Evolutionary conservation across 2,329 filamentous ascomycete genomes (phyloP), one percentile per base, ranked within the genome.

Genomic region (Nannizzia gypsea): DNA sequence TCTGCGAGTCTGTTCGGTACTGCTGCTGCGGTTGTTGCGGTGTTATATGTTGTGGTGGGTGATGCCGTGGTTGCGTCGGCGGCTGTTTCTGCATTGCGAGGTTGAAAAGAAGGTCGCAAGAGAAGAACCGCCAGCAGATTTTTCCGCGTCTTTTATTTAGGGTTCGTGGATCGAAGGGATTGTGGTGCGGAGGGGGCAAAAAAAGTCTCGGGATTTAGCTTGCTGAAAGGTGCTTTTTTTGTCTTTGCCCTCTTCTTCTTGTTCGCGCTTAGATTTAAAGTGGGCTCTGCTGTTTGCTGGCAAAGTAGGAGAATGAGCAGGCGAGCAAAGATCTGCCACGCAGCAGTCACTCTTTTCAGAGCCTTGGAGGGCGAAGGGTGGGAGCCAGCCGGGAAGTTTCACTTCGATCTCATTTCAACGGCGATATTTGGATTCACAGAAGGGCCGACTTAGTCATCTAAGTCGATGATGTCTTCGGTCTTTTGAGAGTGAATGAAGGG

Each of bases 1-100:
- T 42, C 36, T 22, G 40, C 9, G 56, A 55, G 17, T 59, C 55
- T 17, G 6, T 34, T 13, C 38, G 60, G 36, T 52, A 56, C 15
- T 58, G 61, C 8, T 24, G 59, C 15, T 61, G 62, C 40, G 61
- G 63, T 40, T 59, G 48, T 56, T 63, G 63, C 60, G 44, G 26
- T 54, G n/a, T n/a, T 31, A 31, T 54, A 34, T 54, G 48, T 31
- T 54, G 48, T 54, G 48, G 48, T 54, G 48, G 48, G 48, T 57
- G 55, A 42, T 40, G 55, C 55, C 34, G 55, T 57, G 55, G 36
- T 44, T 57, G 55, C 55, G 38, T 40, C 38, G 34, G 54, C 36
- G 54, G 55, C 38, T 40, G 55, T 40, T 57, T 11, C 55, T 42
- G 55, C 55, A 57, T 57, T 17, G n/a, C 15, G 55, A 57, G 38